Evolutionary conservation across 1,139 yeast species (phyloP).

Genomic region (Magnusiomyces sp.): DNA sequence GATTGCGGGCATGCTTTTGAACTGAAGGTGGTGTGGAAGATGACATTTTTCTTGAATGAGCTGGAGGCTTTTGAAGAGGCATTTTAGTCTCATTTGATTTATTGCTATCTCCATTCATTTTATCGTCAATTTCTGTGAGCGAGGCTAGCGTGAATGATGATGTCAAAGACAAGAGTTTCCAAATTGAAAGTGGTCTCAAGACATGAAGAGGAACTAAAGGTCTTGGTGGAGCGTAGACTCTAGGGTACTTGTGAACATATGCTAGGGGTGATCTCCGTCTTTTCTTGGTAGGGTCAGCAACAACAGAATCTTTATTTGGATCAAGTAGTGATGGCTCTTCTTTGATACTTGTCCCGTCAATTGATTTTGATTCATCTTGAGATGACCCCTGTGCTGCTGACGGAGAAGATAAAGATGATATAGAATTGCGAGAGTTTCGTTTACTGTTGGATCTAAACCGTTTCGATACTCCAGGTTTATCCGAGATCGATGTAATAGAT

Average conservation of each 20-base stretch:
- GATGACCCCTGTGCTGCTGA: neutral
- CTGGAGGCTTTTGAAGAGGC: neutral
- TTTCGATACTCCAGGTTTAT: too few relatives aligned
- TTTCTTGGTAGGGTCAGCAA: neutral
- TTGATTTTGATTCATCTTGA: neutral
- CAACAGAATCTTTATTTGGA: neutral
- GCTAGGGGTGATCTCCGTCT: conserved; percentile 5
- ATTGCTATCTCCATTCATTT: neutral
- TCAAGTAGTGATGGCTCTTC: neutral
- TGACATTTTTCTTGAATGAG: neutral
- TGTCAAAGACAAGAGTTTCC: too few relatives aligned
- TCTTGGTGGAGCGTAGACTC: conserved; percentile 4
- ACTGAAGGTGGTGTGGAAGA: neutral
- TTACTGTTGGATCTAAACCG: too few relatives aligned
- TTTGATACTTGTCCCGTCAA: neutral
- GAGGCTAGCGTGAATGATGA: neutral
- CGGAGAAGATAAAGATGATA: neutral
- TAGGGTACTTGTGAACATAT: conserved; percentile 2
- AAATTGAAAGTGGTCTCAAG: too few relatives aligned
- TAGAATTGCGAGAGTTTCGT: too few relatives aligned
- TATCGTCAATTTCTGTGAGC: neutral
- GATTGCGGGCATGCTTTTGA: neutral
- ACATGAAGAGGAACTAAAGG: conserved; percentile 4
- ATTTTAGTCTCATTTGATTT: neutral
- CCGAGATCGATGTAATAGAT: too few relatives aligned